Percentiles rank a stretch among this genome's conserved stretches.
These are phyloP conservation scores for Pseudogymnoascus sp. DNA, from an alignment of 2,329 filamentous ascomycete species.

Conservation along the genomic window DNA sequence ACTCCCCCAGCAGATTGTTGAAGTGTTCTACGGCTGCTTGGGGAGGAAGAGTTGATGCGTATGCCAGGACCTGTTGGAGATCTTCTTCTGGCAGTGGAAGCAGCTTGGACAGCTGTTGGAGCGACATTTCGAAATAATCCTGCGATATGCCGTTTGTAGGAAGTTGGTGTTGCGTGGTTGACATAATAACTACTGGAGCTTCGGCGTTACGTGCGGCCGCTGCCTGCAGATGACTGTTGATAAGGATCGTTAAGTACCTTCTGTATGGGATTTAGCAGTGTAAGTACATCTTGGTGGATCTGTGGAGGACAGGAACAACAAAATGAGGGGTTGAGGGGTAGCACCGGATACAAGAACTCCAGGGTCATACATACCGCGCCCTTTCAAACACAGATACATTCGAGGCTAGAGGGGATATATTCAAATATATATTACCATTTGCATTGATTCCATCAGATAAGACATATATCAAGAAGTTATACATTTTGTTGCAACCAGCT, in stretches of 20 bases:
- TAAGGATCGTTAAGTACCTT: neutral
- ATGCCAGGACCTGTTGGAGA: slow-evolving; percentile 74
- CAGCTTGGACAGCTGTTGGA: slow-evolving; percentile 67
- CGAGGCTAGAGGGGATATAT: neutral
- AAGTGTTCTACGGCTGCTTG: slow-evolving; percentile 75
- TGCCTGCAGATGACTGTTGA: neutral
- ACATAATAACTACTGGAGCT: neutral
- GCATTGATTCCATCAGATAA: neutral
- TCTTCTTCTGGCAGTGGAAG: slow-evolving; percentile 80
- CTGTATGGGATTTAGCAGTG: neutral
- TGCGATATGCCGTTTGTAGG: neutral
- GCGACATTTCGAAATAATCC: slow-evolving; percentile 28
- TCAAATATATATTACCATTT: neutral
- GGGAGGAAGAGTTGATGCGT: slow-evolving; percentile 68
- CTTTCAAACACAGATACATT: neutral
- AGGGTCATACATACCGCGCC: neutral
- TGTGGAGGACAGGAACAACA: neutral
- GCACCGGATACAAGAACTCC: neutral
- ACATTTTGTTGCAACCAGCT: neutral
- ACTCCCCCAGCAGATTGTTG: slow-evolving; percentile 79
- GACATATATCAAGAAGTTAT: neutral
- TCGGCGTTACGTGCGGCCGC: neutral
- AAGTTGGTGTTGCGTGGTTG: neutral
- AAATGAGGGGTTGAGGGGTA: slow-evolving; percentile 6
- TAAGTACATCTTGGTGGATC: neutral